Conservation (phyloP, 192 early-diverging fungal genomes). For the Coemansia furcata region DNA sequence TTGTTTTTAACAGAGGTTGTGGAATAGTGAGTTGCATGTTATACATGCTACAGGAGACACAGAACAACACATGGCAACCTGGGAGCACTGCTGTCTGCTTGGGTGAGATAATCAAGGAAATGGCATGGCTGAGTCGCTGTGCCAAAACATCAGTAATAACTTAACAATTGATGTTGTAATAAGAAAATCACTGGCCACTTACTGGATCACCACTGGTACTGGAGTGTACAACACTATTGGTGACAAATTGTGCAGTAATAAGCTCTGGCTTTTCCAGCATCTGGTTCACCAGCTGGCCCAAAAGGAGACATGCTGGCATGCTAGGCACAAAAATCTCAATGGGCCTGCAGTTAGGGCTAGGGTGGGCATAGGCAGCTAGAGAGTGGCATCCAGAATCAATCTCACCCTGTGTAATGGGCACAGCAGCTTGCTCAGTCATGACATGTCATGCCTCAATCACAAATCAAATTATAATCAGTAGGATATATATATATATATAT, state of each 20-base stretch:
- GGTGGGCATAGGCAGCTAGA: no score
- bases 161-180: neutral
- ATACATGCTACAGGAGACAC: no score
- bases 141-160: neutral
- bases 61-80: neutral
- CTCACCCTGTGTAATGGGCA: no score
- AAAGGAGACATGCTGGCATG: neutral
- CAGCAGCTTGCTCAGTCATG: no score
- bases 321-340: neutral
- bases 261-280: neutral
- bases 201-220: no score
- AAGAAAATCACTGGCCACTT: neutral
- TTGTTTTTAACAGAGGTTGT: no score
- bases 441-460: no score
- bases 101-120: neutral
- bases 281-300: neutral
- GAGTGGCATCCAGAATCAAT: no score
- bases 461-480: no score
- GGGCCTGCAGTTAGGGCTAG: neutral
- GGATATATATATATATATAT: no score
- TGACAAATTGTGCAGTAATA: neutral
- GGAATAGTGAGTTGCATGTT: no score
- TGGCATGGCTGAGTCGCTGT: neutral
- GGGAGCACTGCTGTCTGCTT: neutral
- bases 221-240: neutral